phyloP scores from a whole-genome alignment of 495 filamentous ascomycete genomes.

The Annulohypoxylon moriforme region DNA sequence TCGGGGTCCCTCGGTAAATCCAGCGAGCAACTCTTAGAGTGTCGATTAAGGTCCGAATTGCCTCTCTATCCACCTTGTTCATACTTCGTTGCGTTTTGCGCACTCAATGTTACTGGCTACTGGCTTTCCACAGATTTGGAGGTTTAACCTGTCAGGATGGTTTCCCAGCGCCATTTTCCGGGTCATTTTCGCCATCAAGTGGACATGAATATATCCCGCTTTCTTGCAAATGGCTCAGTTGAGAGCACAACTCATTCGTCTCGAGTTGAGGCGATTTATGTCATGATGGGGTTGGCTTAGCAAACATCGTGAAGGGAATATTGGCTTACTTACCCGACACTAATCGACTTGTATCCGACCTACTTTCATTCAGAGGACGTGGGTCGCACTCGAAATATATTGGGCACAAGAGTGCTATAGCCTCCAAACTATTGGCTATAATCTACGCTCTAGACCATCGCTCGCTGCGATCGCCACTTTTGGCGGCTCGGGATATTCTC shows the following conservation, averaged over 20 bases:
- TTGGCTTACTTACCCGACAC: conserved; percentile 14
- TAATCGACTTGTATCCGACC: not conserved
- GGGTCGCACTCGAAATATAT: conserved; percentile 25
- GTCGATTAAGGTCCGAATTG: conserved; percentile 37
- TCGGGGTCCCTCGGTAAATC: conserved; percentile 39
- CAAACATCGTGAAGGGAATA: conserved; percentile 19
- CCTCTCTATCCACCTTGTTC: conserved; percentile 12
- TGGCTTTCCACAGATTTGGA: conserved; percentile 14
- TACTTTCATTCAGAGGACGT: not conserved
- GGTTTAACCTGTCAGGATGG: conserved; percentile 5
- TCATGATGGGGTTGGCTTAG: conserved; percentile 6
- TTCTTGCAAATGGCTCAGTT: conserved; percentile 13
- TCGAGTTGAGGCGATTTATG: conserved; percentile 10
- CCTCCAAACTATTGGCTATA: conserved; percentile 18
- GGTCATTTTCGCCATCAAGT: conserved; percentile 30
- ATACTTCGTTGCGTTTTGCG: conserved; percentile 21
- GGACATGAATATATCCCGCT: conserved; percentile 5
- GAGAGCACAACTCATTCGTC: not conserved
- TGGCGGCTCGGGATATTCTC: conserved; percentile 31
- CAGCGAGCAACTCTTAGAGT: conserved; percentile 22
- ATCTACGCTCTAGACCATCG: not conserved
- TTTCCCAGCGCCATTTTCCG: conserved; percentile 22
- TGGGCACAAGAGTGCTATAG: conserved; percentile 19
- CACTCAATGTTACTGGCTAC: conserved; percentile 34
- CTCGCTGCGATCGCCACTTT: conserved; percentile 23